phyloP scores from a whole-genome alignment of 371 early-diverging fungal genomes.

The Thermomucor indicae-seudaticae region DNA sequence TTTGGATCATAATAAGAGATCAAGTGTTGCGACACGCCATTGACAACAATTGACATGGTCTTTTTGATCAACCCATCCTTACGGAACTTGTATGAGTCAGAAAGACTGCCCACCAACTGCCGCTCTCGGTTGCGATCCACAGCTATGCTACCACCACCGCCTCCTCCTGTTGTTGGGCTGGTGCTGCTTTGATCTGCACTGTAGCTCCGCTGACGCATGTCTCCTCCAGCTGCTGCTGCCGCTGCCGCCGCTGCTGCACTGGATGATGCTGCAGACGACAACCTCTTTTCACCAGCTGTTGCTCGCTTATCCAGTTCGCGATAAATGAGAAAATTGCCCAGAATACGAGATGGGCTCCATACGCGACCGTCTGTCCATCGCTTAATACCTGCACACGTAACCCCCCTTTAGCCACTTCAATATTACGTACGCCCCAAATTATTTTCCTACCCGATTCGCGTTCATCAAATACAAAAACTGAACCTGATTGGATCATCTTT shows the following conservation, averaged over 20 bases:
- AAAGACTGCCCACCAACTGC: constrained; percentile 57
- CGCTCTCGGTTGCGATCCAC: constrained; percentile 43
- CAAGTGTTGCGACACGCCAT: constrained; percentile 76
- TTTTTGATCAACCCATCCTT: constrained; percentile 85
- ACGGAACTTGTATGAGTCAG: constrained; percentile 67
- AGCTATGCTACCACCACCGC: constrained; percentile 8
- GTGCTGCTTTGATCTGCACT: constrained; percentile 23
- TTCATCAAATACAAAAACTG: constrained; percentile 73
- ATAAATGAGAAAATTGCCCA: constrained; percentile 63
- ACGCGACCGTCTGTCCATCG: constrained; percentile 74
- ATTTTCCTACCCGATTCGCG: constrained; percentile 41
- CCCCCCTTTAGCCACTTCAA: no score
- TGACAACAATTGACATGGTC: constrained; percentile 78
- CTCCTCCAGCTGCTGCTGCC: constrained; percentile 5
- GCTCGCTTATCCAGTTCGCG: constrained; percentile 53
- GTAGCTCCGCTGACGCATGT: constrained; percentile 13
- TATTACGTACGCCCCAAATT: not conserved
- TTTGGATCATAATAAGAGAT: constrained; percentile 83
- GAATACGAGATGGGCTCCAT: constrained; percentile 73
- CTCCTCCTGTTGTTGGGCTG: constrained; percentile 15
- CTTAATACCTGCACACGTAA: constrained; percentile 53
- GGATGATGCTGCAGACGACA: constrained; percentile 17
- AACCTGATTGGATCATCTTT: constrained; percentile 53
- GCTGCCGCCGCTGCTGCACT: constrained; percentile 11
- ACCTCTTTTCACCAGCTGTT: constrained; percentile 27